Evolutionary conservation across 202 grass and related monocot genomes (phyloP), one percentile per base, ranked within the genome.

Genomic region (Saccharum hybrid): DNA sequence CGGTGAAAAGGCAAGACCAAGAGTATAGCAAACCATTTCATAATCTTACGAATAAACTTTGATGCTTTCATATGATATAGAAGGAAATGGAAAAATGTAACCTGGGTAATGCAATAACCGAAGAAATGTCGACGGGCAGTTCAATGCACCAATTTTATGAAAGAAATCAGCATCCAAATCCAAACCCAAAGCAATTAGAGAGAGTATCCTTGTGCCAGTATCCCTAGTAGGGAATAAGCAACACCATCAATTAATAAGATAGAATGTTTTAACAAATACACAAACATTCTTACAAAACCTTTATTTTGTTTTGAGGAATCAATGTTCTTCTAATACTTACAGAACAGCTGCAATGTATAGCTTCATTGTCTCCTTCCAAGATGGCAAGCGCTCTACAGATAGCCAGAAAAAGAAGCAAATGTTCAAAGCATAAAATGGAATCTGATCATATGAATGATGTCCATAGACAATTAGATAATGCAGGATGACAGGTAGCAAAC

Each of bases 61-160:
- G 2, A 57, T 48, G 60, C 38, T 34, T 68, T 41, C 51, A 13
- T 63, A 75, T 54, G 11, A 80, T 57, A 79, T 18, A 42, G n/a
- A 69, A 68, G 45, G 19, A 76, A 82, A 74, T 42, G 60, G 5
- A 72, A 39, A 19, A 63, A 16, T 67, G 22, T 88, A 74, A 93
- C 95, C 92, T 88, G 88, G 92, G 65, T 94, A 97, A 90, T 93
- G 92, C 84, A 97, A 84, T 62, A 94, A 46, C 52, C 87, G 90
- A 85, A 97, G 63, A 88, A 86, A 68, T 71, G 62, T 52, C 40
- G 70, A 81, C 0, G 87, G 87, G 66, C 36, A 33, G 73, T 86
- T 26, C 6, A 91, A 70, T 68, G 86, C 92, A 71, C 90, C 92
- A 52, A 90, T 82, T 10, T 86, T 91, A 48, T 85, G 76, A 75